These are phyloP conservation scores for Clavariopsis aquatica DNA, from an alignment of 495 filamentous ascomycete species.

Conservation along the genomic window DNA sequence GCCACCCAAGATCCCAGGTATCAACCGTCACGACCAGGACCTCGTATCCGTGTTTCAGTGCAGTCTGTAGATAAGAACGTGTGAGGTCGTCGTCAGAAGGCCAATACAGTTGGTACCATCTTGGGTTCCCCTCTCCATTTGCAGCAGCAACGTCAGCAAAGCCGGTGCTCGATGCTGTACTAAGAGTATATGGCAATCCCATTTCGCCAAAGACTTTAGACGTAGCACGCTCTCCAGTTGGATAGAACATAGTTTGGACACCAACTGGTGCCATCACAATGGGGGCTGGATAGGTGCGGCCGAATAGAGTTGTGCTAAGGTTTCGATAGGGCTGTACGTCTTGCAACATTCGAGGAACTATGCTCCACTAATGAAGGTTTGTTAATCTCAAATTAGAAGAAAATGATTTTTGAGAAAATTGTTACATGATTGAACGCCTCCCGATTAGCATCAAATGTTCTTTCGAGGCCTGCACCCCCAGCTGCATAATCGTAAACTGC, in stretches of 20 bases:
- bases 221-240: slow-evolving; percentile 7
- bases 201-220: slow-evolving; percentile 20
- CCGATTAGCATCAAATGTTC: background rate
- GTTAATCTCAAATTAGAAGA: no score
- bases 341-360: background rate
- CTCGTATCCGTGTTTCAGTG: slow-evolving; percentile 57
- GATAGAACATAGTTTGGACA: slow-evolving; percentile 15
- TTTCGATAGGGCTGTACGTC: background rate
- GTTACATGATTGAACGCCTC: background rate
- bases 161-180: slow-evolving; percentile 57
- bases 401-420: no score
- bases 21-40: slow-evolving; percentile 65
- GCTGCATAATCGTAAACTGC: background rate
- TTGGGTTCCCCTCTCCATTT: slow-evolving; percentile 50
- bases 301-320: slow-evolving; percentile 1
- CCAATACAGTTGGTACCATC: slow-evolving; percentile 69
- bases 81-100: slow-evolving; percentile 63
- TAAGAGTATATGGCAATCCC: slow-evolving; percentile 26
- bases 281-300: background rate
- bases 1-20: slow-evolving; percentile 67
- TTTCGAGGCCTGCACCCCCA: background rate
- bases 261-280: slow-evolving; percentile 19
- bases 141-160: slow-evolving; percentile 61
- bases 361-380: background rate
- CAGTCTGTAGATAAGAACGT: slow-evolving; percentile 57